Percentiles rank a stretch among this genome's conserved stretches.
phyloP scores from a whole-genome alignment of 768 basidiomycete species.

The Agaricus bisporus region DNA sequence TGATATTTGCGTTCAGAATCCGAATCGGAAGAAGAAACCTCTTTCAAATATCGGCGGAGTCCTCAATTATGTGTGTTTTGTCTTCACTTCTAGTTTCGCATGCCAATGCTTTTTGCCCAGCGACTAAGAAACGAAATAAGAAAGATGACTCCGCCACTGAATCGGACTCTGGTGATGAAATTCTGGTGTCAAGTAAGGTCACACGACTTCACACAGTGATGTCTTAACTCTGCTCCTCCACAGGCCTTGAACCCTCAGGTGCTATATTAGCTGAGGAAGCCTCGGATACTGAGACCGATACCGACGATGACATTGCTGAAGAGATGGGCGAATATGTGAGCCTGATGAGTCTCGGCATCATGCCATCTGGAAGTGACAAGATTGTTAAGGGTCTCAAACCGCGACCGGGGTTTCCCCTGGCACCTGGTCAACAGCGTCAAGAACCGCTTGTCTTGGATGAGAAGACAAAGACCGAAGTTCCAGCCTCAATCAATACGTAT shows the following conservation, averaged over 20 bases:
- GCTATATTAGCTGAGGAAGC: constrained; percentile 12
- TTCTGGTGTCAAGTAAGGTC: not conserved
- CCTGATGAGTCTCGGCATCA: not conserved
- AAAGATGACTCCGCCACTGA: constrained; percentile 28
- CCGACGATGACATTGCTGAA: constrained; percentile 14
- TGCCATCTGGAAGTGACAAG: not conserved
- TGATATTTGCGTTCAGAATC: constrained; percentile 1
- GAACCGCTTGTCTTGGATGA: constrained; percentile 49
- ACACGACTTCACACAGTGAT: not conserved
- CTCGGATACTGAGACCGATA: constrained; percentile 43
- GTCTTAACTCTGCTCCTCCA: not conserved
- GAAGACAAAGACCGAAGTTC: constrained; percentile 43
- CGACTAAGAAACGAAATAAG: not conserved
- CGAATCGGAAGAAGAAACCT: constrained; percentile 8
- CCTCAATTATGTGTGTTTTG: constrained; percentile 1
- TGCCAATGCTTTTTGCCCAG: constrained; percentile 7
- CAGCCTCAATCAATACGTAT: constrained; percentile 72
- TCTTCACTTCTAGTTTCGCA: not conserved
- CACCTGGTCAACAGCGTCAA: constrained; percentile 31
- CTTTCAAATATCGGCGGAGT: not conserved
- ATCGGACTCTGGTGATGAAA: constrained; percentile 24
- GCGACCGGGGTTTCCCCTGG: constrained; percentile 50
- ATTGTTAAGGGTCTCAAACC: constrained; percentile 31
- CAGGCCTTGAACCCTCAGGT: not conserved
- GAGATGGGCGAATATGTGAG: constrained; percentile 11